phyloP scores from a whole-genome alignment of 2,329 filamentous ascomycete species.

The Mycogone perniciosa region DNA sequence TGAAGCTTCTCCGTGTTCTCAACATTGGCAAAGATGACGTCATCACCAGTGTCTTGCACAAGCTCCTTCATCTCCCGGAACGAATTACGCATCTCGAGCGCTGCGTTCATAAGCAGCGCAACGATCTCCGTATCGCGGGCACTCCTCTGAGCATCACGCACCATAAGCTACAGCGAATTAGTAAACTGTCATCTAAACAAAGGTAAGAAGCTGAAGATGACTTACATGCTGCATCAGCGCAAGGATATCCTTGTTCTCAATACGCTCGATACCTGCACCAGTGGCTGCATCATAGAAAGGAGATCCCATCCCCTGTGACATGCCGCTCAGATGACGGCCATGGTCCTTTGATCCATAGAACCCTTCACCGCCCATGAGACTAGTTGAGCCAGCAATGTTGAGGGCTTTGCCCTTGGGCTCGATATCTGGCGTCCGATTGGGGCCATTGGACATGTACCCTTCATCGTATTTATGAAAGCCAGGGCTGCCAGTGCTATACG shows the following conservation, averaged over 20 bases:
- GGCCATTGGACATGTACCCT: conserved; percentile 78
- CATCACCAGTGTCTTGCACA: conserved; percentile 76
- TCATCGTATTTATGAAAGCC: conserved; percentile 65
- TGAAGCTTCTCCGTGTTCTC: conserved; percentile 83
- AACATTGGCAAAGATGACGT: conserved; percentile 79
- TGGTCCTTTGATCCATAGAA: conserved; percentile 56
- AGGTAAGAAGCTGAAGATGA: conserved; percentile 14
- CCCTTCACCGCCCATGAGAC: conserved; percentile 49
- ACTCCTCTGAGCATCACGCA: conserved; percentile 92
- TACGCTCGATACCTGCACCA: conserved; percentile 80
- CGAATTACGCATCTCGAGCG: conserved; percentile 93
- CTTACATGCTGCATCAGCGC: conserved; percentile 91
- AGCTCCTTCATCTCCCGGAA: conserved; percentile 94
- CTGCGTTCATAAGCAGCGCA: conserved; percentile 85
- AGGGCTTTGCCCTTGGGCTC: conserved; percentile 51
- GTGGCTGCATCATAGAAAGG: conserved; percentile 87
- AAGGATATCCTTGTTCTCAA: conserved; percentile 94
- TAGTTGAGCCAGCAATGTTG: conserved; percentile 45
- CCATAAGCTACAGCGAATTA: conserved; percentile 59
- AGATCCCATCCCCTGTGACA: conserved; percentile 86
- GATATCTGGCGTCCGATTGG: conserved; percentile 48
- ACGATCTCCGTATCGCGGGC: conserved; percentile 95
- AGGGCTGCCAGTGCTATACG: conserved; percentile 50
- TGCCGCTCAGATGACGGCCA: conserved; percentile 68
- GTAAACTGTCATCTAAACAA: background rate